Base-by-base conservation (phyloP, 345 rosid genomes). In the Anastatica hierochuntica region DNA sequence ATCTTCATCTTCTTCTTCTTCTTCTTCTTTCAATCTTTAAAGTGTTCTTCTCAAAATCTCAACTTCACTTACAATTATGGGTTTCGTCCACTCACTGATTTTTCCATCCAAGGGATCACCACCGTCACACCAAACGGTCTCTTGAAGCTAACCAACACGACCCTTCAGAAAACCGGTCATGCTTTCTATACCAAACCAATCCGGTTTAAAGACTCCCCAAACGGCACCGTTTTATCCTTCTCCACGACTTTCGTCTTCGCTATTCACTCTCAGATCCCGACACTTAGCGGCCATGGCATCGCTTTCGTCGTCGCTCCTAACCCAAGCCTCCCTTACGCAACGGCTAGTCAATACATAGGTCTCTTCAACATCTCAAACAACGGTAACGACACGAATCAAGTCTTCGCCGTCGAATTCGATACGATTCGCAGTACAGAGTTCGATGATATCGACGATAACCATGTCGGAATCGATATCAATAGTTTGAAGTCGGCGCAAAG, bases 251-350 rank as follows among this genome's bases (percentile, higher is more conserved):
- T 90, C 26, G 96, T 75, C 60, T 72, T 90, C 46, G 77, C 81
- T 12, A 72, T 80, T 12, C 77, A 81, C 53, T 83, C 94, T 1
- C 79, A 79, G 72, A 79, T 82, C 64, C 69, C 77, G 4, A 76
- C 36, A 38, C 88, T 84, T 0, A 88, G 96, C 1, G 96, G 95
- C 42, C 96, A 86, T 29, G 98, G 98, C 33, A 72, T 90, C 21
- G 98, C 95, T 36, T 90, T 90, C 76, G 68, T 83, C 7, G 49
- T 87, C 60, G 66, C 98, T 16, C 44, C 79, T 11, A 57, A 75
- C 2, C 45, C 68, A 31, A 51, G 71, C 36, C 73, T 79, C 16
- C 59, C 51, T 5, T 0, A 9, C 14, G 76, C 76, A 8, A 74
- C 59, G 6, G 82, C 97, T 7, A 89, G 87, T 33, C 95, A 89